Conservation (phyloP, 495 filamentous ascomycete genomes). For the Penicillium canescens region DNA sequence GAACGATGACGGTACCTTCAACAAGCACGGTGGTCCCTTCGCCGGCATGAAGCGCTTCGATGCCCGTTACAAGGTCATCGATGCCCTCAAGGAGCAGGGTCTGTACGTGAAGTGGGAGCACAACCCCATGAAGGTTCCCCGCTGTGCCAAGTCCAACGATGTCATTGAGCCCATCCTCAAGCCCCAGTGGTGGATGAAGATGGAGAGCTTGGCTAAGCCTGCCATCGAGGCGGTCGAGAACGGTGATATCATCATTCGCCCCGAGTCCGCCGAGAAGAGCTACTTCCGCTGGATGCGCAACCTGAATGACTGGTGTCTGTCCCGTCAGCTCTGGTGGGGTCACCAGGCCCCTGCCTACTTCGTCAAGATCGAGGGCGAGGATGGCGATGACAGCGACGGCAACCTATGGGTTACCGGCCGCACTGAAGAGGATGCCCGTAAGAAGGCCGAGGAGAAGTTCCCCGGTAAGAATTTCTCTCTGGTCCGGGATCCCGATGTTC, state of each 20-base stretch:
- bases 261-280: constrained; percentile 67
- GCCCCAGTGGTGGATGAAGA: constrained; percentile 78
- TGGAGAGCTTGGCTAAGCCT: constrained; percentile 57
- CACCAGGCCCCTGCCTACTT: constrained; percentile 77
- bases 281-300: constrained; percentile 73
- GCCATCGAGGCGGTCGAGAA: constrained; percentile 67
- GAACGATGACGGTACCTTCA: constrained; percentile 65
- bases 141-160: constrained; percentile 74
- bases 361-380: constrained; percentile 66
- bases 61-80: constrained; percentile 68
- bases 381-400: constrained; percentile 50
- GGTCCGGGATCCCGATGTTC: constrained; percentile 67
- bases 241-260: constrained; percentile 68
- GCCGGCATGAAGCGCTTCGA: constrained; percentile 75
- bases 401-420: constrained; percentile 69
- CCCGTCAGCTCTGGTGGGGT: constrained; percentile 84
- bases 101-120: constrained; percentile 76
- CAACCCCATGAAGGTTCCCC: constrained; percentile 78
- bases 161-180: constrained; percentile 79
- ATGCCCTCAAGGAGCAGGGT: constrained; percentile 67
- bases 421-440: constrained; percentile 61
- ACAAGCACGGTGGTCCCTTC: constrained; percentile 60
- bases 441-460: constrained; percentile 67
- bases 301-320: constrained; percentile 82
- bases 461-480: constrained; percentile 69